These are phyloP conservation scores for Lepidium didymum DNA, from an alignment of 345 rosid species.

Conservation along the genomic window DNA sequence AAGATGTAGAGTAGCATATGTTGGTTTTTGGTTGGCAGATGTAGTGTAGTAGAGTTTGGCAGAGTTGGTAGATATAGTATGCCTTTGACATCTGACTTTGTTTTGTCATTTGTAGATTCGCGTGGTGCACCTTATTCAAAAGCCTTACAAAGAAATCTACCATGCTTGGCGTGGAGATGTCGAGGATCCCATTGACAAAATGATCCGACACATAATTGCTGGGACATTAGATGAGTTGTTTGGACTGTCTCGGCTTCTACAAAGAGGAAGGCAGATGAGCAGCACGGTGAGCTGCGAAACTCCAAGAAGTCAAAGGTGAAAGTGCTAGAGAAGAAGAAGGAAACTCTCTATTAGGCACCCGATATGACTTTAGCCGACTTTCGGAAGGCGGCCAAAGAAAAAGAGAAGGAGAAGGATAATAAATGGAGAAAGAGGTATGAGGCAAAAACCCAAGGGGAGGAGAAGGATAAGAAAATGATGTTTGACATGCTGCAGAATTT, in stretches of 20 bases:
- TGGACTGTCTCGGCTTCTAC: not conserved
- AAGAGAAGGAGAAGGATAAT: not conserved
- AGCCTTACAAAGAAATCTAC: not conserved
- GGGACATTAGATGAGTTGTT: too few species aligned
- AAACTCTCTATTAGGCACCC: not conserved
- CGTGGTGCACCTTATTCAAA: not conserved
- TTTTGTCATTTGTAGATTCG: not conserved
- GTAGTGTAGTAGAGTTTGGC: too few species aligned
- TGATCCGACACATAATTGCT: too few species aligned
- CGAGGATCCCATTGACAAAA: too few species aligned
- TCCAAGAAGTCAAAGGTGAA: not conserved
- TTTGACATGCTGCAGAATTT: too few species aligned
- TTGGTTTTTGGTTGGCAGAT: too few species aligned
- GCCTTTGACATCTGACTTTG: too few species aligned
- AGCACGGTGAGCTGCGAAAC: not conserved
- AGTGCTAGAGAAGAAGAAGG: not conserved
- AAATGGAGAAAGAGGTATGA: not conserved
- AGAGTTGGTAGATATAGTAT: too few species aligned
- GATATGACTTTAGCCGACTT: not conserved
- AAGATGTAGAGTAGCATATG: too few species aligned
- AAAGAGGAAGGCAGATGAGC: not conserved
- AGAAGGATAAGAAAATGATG: not conserved
- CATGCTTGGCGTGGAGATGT: too few species aligned
- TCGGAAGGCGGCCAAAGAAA: too few species aligned
- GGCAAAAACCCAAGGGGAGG: not conserved